Conservation (phyloP, 192 early-diverging fungal genomes). For the Coemansia sp. region DNA sequence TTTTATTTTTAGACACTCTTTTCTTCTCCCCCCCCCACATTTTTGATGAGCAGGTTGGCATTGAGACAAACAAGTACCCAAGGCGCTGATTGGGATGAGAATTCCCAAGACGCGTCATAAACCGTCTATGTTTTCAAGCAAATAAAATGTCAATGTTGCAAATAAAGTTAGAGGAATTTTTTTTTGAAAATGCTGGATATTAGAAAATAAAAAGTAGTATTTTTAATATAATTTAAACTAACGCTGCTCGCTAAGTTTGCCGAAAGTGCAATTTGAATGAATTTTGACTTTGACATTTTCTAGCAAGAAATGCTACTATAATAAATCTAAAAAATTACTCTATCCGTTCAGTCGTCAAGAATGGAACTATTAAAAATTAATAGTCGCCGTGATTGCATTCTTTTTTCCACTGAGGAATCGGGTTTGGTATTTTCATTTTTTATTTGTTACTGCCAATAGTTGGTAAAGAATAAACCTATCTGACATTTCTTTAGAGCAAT, state of each 20-base stretch:
- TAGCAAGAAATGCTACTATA: not conserved
- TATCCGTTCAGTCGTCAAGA: not conserved
- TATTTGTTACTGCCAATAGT: constrained; percentile 26
- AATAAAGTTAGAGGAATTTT: not conserved
- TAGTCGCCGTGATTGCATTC: not conserved
- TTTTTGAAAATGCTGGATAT: too few species aligned
- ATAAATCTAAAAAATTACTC: not conserved
- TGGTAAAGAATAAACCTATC: too few species aligned
- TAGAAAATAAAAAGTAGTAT: not conserved
- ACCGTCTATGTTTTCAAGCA: not conserved
- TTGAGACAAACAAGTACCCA: too few species aligned
- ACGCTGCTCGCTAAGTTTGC: too few species aligned
- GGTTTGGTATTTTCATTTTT: constrained; percentile 7
- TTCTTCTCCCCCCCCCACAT: not conserved
- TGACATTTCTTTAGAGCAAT: constrained; percentile 18
- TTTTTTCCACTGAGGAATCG: not conserved
- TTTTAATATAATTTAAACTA: too few species aligned
- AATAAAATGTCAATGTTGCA: not conserved
- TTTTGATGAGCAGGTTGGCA: not conserved
- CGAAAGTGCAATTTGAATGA: too few species aligned
- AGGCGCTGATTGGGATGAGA: not conserved
- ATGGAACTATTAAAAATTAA: not conserved
- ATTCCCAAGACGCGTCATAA: too few species aligned
- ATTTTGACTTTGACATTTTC: too few species aligned
- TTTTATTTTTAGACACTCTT: not conserved